These are phyloP conservation scores for Neurospora sp. DNA, from an alignment of 495 filamentous ascomycete species.

Conservation along the genomic window DNA sequence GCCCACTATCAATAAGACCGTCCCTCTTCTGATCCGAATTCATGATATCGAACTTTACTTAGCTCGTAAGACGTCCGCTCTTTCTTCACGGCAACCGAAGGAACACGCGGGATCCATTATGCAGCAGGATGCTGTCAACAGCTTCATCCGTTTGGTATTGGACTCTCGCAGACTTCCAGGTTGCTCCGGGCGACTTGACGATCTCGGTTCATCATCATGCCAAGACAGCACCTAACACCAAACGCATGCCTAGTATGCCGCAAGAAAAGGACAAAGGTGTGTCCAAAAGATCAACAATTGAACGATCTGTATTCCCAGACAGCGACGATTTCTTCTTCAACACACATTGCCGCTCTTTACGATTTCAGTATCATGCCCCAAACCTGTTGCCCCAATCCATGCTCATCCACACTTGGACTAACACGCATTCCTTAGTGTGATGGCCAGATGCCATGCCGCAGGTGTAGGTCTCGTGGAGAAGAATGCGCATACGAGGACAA, in stretches of 20 bases:
- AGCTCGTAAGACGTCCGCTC: not conserved
- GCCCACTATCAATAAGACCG: not conserved
- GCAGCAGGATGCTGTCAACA: not conserved
- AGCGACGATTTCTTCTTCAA: not conserved
- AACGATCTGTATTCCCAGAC: not conserved
- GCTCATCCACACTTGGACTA: not conserved
- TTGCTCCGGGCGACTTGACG: not conserved
- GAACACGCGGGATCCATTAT: not conserved
- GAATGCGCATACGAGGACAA: slow-evolving; percentile 25
- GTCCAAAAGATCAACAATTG: not conserved
- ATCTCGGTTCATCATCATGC: slow-evolving; percentile 12
- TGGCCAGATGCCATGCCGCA: slow-evolving; percentile 18
- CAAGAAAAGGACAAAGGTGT: slow-evolving; percentile 19
- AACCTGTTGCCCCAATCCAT: not conserved
- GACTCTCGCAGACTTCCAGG: not conserved
- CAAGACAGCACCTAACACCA: slow-evolving; percentile 20
- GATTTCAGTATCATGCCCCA: not conserved
- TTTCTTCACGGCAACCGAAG: not conserved
- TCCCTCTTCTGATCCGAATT: not conserved
- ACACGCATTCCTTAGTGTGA: slow-evolving; percentile 17
- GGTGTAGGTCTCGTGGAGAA: slow-evolving; percentile 20
- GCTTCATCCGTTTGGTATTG: not conserved
- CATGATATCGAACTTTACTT: not conserved
- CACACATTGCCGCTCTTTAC: not conserved
- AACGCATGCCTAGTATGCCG: slow-evolving; percentile 21